phyloP scores from a whole-genome alignment of 2,329 filamentous ascomycete genomes.

The Talaromyces rugulosus region DNA sequence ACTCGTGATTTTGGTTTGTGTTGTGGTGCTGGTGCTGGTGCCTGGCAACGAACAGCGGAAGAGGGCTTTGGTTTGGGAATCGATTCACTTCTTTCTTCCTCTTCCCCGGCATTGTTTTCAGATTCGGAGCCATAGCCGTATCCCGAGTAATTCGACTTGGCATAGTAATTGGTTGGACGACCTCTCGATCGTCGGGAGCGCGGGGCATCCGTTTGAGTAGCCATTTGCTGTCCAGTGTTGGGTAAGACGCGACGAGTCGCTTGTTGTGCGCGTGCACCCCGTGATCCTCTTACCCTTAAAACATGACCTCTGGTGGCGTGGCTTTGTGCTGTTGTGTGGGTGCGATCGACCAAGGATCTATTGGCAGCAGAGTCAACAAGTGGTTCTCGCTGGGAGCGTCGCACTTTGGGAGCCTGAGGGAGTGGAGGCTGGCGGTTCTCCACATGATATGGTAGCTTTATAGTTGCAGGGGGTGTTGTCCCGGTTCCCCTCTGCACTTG shows the following conservation, averaged over 20 bases:
- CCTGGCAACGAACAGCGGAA: not conserved
- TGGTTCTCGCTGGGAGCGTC: not conserved
- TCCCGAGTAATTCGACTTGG: slow-evolving; percentile 15
- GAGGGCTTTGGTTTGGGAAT: not conserved
- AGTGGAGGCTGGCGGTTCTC: not conserved
- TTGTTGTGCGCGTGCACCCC: not conserved
- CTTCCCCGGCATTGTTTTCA: slow-evolving; percentile 15
- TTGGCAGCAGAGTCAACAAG: not conserved
- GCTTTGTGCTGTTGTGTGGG: not conserved
- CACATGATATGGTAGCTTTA: not conserved
- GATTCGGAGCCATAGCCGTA: slow-evolving; percentile 5
- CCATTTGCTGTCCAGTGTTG: not conserved
- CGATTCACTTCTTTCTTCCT: slow-evolving; percentile 1
- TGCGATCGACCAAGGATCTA: not conserved
- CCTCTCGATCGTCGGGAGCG: slow-evolving; percentile 25
- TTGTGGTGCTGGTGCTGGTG: not conserved
- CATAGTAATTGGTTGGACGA: slow-evolving; percentile 30
- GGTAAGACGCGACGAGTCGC: not conserved
- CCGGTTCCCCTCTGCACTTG: not conserved
- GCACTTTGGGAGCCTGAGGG: not conserved
- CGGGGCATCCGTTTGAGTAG: slow-evolving; percentile 9
- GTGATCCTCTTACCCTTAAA: not conserved
- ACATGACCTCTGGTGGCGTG: not conserved
- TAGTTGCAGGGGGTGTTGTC: not conserved
- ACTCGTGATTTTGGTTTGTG: slow-evolving; percentile 4